A percentile compares a stretch with the other conserved stretches of the same genome.
Evolutionary conservation across 352 stramenopile species (phyloP).

Genomic region (Elongisporangium anandrum): DNA sequence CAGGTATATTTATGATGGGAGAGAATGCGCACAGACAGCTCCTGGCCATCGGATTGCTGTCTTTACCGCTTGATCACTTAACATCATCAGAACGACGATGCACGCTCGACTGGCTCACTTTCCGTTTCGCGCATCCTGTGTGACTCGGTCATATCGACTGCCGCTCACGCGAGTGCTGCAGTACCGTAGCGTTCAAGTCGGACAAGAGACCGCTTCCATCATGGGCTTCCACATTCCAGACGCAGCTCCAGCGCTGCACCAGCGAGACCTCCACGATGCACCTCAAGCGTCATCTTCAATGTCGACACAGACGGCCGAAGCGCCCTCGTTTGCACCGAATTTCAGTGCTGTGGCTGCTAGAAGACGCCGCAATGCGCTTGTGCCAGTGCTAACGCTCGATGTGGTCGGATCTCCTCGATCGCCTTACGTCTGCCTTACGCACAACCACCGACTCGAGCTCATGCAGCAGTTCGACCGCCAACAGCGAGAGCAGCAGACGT

Average conservation of each 20-base stretch:
- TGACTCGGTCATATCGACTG: not conserved
- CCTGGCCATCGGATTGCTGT: not conserved
- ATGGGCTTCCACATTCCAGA: slow-evolving; percentile 75
- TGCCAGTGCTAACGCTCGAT: slow-evolving; percentile 42
- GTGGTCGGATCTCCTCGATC: slow-evolving; percentile 34
- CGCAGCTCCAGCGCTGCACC: slow-evolving; percentile 20
- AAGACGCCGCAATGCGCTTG: slow-evolving; percentile 53
- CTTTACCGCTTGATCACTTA: too few relatives aligned
- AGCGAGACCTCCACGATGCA: not conserved
- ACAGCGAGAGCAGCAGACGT: slow-evolving; percentile 13
- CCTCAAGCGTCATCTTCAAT: not conserved
- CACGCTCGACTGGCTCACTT: not conserved
- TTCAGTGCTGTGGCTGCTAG: slow-evolving; percentile 6
- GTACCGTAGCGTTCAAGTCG: not conserved
- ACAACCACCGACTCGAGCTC: slow-evolving; percentile 24
- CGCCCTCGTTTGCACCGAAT: not conserved
- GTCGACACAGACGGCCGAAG: not conserved
- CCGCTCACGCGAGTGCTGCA: not conserved
- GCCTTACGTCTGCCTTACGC: slow-evolving; percentile 30
- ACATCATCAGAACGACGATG: too few relatives aligned
- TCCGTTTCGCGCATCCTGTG: not conserved
- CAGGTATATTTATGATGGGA: not conserved
- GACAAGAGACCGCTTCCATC: not conserved
- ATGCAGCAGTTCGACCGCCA: slow-evolving; percentile 26
- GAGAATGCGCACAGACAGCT: not conserved